Base-by-base conservation (phyloP, 1,139 yeast species). In the Saccharomycopsis hybrid region DNA sequence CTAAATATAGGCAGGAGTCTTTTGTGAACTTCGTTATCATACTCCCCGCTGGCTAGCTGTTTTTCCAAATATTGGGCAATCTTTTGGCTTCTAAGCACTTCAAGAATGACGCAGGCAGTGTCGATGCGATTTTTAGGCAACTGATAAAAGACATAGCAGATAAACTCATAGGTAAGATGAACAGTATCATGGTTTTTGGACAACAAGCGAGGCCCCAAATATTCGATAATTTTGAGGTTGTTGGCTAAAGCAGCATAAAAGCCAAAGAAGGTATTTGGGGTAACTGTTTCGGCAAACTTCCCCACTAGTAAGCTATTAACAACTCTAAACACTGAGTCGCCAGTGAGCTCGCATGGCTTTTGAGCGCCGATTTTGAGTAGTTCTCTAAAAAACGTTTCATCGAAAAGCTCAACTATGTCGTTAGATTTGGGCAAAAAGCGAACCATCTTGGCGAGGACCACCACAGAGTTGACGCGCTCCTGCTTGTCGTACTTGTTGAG, bases 381-480 rank as follows among this genome's bases (percentile, higher is more conserved):
- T 42, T 50, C 53, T 9, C 30, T 33, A 35, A 52, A 52, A 24
- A 52, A 39, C 7, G 30, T 36, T 28, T 52, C 49, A 35, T 50
- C 47, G 37, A 49, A 52, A 9, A 50, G 5, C 27, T 37, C 41
- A 30, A 43, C 28, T 3, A 50, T 11, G 7, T 27, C 13, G 33
- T 44, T 28, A 5, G 42, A 25, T 25, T 36, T 27, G 7, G 53
- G 53, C 31, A 52, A 38, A 11, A 13, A 9, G 5, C 31, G 32
- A 7, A 41, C 32, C 29, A 52, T 13, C 28, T 50, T 49, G 18
- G 48, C 50, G 3, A 52, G n/a, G 9, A 52, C 53, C 7, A 55
- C 51, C 13, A 52, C 53, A n/a, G 47, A 33, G 36, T 52, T 52
- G 8, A 52, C 55, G 8, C 49, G 40, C 24, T 52, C 55, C 36